phyloP scores from a whole-genome alignment of 768 basidiomycete species.

The Pisolithus marmoratus region DNA sequence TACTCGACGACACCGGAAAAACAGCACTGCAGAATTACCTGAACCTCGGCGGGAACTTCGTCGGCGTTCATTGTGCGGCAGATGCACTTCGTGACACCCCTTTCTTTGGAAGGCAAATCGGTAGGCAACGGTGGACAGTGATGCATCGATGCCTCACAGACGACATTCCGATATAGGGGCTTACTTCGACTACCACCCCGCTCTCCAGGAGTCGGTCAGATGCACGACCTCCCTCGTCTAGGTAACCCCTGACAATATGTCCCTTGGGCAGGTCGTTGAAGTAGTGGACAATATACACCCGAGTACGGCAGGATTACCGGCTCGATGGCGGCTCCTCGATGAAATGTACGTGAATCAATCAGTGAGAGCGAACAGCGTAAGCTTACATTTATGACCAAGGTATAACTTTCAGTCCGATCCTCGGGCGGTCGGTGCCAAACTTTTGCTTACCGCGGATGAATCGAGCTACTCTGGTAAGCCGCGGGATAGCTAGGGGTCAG shows the following conservation, averaged over 20 bases:
- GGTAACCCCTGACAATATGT: constrained; percentile 12
- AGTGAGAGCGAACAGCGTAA: neutral
- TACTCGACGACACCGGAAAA: constrained; percentile 56
- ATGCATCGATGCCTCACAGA: neutral
- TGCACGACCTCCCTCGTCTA: neutral
- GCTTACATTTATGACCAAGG: constrained; percentile 28
- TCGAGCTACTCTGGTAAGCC: constrained; percentile 51
- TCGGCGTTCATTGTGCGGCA: constrained; percentile 62
- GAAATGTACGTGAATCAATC: constrained; percentile 45
- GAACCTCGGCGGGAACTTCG: constrained; percentile 63
- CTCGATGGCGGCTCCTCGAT: constrained; percentile 47
- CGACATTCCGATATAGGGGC: constrained; percentile 37
- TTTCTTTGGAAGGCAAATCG: constrained; percentile 54
- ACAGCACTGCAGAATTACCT: constrained; percentile 60
- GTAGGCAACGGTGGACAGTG: constrained; percentile 24
- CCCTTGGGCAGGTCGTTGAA: constrained; percentile 44
- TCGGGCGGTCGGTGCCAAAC: constrained; percentile 50
- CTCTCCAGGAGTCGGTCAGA: constrained; percentile 57
- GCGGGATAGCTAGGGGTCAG: neutral
- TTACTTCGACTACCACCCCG: constrained; percentile 67
- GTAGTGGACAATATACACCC: constrained; percentile 56
- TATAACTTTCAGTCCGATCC: constrained; percentile 76
- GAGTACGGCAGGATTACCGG: constrained; percentile 50
- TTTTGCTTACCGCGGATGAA: constrained; percentile 63
- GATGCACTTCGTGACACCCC: constrained; percentile 54